Percentiles rank a stretch among this genome's conserved stretches.
phyloP scores from a whole-genome alignment of 2,329 filamentous ascomycete genomes.

The Pseudogymnoascus sp. region DNA sequence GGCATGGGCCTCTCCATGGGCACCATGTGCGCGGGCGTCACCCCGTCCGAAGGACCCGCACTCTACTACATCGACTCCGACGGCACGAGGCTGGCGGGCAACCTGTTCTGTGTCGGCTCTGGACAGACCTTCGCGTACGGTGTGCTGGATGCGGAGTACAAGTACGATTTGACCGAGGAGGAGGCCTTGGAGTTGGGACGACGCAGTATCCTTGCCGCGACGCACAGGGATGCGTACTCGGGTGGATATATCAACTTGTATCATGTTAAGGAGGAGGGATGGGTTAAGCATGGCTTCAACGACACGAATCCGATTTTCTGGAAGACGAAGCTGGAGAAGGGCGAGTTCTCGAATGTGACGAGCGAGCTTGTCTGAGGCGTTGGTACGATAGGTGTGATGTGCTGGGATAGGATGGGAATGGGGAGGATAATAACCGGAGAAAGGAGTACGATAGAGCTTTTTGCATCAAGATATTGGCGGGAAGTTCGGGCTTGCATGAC shows the following conservation, averaged over 20 bases:
- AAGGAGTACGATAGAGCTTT: slow-evolving; percentile 5
- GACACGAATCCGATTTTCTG: slow-evolving; percentile 99
- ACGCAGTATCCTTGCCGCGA: slow-evolving; percentile 89
- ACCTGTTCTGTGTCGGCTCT: slow-evolving; percentile 96
- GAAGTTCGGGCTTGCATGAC: background rate
- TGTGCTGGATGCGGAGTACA: slow-evolving; percentile 92
- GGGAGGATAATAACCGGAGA: slow-evolving; percentile 5
- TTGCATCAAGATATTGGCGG: slow-evolving; percentile 3
- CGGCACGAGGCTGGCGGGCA: slow-evolving; percentile 83
- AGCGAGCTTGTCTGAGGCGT: background rate
- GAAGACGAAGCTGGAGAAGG: slow-evolving; percentile 97
- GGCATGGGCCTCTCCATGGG: slow-evolving; percentile 98
- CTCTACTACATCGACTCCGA: slow-evolving; percentile 99
- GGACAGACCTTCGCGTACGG: slow-evolving; percentile 99
- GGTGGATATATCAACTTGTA: slow-evolving; percentile 98
- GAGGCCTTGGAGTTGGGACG: slow-evolving; percentile 86
- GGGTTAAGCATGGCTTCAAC: slow-evolving; percentile 97
- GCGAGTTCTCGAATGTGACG: slow-evolving; percentile 95
- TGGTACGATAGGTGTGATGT: background rate
- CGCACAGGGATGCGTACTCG: slow-evolving; percentile 96
- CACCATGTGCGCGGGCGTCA: slow-evolving; percentile 97
- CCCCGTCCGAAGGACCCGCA: slow-evolving; percentile 87
- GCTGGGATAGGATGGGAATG: background rate
- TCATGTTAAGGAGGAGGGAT: slow-evolving; percentile 97
- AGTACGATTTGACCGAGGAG: slow-evolving; percentile 76